These are phyloP conservation scores for Cubamyces sp. DNA, from an alignment of 768 basidiomycete genomes.

Conservation along the genomic window DNA sequence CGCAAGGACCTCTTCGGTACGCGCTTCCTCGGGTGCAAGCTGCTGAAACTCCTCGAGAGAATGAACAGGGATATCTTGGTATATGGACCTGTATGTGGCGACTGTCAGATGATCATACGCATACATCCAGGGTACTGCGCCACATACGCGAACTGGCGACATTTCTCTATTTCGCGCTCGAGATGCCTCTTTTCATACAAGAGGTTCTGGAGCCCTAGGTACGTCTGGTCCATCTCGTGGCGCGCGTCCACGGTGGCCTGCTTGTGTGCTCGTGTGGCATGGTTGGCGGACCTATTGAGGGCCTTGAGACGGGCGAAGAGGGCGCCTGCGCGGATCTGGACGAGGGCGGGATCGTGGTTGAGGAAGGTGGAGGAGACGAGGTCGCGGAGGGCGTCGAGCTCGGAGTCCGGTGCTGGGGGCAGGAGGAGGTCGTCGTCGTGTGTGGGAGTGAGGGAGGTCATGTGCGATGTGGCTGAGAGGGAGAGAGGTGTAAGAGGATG, in stretches of 20 bases:
- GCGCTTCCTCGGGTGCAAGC: constrained; percentile 71
- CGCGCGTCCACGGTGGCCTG: constrained; percentile 73
- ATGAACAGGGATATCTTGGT: constrained; percentile 85
- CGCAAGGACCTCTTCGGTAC: constrained; percentile 59
- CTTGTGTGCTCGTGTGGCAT: constrained; percentile 71
- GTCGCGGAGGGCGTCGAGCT: constrained; percentile 65
- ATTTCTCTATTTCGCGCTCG: constrained; percentile 90
- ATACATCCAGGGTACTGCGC: not conserved
- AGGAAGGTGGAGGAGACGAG: constrained; percentile 54
- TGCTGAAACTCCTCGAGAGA: constrained; percentile 65
- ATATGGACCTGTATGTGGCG: constrained; percentile 64
- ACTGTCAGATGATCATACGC: constrained; percentile 3
- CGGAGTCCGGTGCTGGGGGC: constrained; percentile 40
- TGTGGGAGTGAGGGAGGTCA: constrained; percentile 35
- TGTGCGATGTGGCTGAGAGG: constrained; percentile 14
- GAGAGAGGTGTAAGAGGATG: not conserved
- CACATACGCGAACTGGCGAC: constrained; percentile 87
- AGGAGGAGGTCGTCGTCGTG: constrained; percentile 28
- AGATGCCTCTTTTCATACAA: constrained; percentile 89
- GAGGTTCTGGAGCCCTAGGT: constrained; percentile 84
- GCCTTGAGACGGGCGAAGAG: constrained; percentile 82
- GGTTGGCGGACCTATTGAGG: constrained; percentile 75
- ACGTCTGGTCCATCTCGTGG: constrained; percentile 89
- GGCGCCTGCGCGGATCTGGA: constrained; percentile 71
- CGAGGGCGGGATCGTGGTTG: constrained; percentile 49